Conservation (phyloP, 1,284 basidiomycete genomes). For the Malassezia sympodialis region DNA sequence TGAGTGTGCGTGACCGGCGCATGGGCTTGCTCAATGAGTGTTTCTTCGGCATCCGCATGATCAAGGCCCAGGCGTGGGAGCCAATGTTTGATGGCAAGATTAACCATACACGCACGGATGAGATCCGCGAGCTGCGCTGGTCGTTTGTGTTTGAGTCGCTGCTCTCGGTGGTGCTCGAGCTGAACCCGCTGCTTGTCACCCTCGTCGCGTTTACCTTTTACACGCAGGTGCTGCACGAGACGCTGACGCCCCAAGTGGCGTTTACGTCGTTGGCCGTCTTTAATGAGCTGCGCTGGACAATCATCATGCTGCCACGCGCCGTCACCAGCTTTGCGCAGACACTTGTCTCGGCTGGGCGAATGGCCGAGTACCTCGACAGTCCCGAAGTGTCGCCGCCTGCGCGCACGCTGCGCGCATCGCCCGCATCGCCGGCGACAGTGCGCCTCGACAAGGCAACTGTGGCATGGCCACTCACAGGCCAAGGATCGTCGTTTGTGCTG, state of each 20-base stretch:
- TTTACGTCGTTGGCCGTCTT: slow-evolving; percentile 26
- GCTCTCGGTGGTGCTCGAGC: slow-evolving; percentile 7
- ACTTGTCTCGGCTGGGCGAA: slow-evolving; percentile 66
- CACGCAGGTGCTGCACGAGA: slow-evolving; percentile 19
- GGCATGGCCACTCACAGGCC: background rate
- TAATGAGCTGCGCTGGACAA: slow-evolving; percentile 20
- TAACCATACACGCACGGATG: background rate
- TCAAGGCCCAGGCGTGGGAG: slow-evolving; percentile 21
- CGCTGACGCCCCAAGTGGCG: slow-evolving; percentile 29
- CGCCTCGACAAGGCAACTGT: slow-evolving; percentile 7
- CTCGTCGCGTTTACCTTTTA: slow-evolving; percentile 26
- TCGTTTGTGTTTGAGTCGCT: slow-evolving; percentile 6
- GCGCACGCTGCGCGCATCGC: background rate
- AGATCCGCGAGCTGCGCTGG: slow-evolving; percentile 1
- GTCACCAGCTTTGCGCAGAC: slow-evolving; percentile 52
- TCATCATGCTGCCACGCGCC: slow-evolving; percentile 26
- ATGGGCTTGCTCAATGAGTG: slow-evolving; percentile 16
- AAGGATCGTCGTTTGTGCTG: slow-evolving; percentile 22
- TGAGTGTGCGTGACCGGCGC: slow-evolving; percentile 13
- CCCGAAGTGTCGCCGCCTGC: slow-evolving; percentile 63
- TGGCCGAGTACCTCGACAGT: slow-evolving; percentile 68
- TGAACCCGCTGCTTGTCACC: slow-evolving; percentile 23
- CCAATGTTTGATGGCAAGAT: background rate
- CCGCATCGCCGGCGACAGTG: slow-evolving; percentile 4
- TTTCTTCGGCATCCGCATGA: slow-evolving; percentile 18